A percentile compares a stretch with the other conserved stretches of the same genome.
These are phyloP conservation scores for Talaromyces piceae DNA, from an alignment of 2,329 filamentous ascomycete species.

Conservation along the genomic window DNA sequence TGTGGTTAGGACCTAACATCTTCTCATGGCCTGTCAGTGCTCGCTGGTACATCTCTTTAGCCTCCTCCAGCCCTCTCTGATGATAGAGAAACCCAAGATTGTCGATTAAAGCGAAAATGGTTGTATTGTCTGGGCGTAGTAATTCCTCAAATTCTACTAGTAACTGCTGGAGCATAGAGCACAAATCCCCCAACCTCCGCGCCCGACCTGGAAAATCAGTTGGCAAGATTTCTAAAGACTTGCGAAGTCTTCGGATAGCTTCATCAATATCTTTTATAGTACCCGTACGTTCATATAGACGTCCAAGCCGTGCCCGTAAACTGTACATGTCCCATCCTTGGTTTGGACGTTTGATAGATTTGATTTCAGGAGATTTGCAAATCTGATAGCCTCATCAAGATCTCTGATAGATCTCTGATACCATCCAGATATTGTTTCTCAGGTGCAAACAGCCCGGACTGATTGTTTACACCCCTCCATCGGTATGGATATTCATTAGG, in stretches of 20 bases:
- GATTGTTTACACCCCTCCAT: no score
- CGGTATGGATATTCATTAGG: background rate
- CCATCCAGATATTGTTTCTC: no score
- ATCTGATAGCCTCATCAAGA: no score
- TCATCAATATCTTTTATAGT: background rate
- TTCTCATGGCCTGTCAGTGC: constrained; percentile 10
- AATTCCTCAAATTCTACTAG: background rate
- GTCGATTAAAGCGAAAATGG: background rate
- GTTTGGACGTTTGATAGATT: background rate
- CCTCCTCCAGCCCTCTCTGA: constrained; percentile 16
- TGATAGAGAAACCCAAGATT: constrained; percentile 18
- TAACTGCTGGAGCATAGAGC: background rate
- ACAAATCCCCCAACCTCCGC: background rate
- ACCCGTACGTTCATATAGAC: background rate
- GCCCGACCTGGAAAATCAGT: background rate
- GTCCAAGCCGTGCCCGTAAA: background rate
- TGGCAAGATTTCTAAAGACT: background rate
- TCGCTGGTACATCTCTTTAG: constrained; percentile 18
- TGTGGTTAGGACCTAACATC: background rate
- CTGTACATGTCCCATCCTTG: background rate
- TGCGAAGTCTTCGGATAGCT: background rate
- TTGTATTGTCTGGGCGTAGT: background rate
- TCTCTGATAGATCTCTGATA: no score
- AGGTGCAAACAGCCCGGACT: no score
- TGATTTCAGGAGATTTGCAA: background rate